Evolutionary conservation across 1,284 basidiomycete species (phyloP).

Genomic region (Pulveroboletus sp.): DNA sequence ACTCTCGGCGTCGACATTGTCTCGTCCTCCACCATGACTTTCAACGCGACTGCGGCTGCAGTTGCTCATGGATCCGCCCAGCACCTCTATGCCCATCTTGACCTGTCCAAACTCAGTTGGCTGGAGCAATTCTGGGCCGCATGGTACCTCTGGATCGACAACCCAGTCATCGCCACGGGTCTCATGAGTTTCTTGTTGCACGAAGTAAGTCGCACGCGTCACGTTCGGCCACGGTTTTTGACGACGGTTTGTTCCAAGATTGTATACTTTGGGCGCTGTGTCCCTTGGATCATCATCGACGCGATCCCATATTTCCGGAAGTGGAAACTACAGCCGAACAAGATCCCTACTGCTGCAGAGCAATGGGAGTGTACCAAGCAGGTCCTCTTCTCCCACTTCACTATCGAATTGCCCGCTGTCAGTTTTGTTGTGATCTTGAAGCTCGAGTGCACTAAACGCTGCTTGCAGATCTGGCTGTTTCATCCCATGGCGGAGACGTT

Average conservation of each 20-base stretch:
- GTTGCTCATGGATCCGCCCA: conserved; percentile 31
- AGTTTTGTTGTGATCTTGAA: conserved; percentile 29
- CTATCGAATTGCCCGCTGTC: conserved; percentile 89
- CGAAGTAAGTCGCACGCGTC: conserved; percentile 63
- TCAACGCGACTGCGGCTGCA: conserved; percentile 40
- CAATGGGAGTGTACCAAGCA: conserved; percentile 98
- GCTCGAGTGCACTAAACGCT: neutral
- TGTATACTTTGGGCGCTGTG: conserved; percentile 94
- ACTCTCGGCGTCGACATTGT: neutral
- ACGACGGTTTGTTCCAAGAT: conserved; percentile 51
- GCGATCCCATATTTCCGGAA: conserved; percentile 89
- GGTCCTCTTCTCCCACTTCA: conserved; percentile 95
- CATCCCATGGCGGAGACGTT: conserved; percentile 90
- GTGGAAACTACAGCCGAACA: conserved; percentile 93
- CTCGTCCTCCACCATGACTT: conserved; percentile 23
- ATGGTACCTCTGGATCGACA: conserved; percentile 87
- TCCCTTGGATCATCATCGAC: conserved; percentile 98
- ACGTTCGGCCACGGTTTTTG: neutral
- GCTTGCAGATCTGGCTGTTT: conserved; percentile 87
- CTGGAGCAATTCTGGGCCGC: conserved; percentile 78
- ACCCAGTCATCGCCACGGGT: conserved; percentile 93
- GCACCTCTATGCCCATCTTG: conserved; percentile 57
- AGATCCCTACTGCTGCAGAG: conserved; percentile 78
- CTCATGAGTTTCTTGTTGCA: conserved; percentile 93
- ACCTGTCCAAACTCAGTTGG: conserved; percentile 71